phyloP scores from a whole-genome alignment of 2,329 filamentous ascomycete genomes.

The Cercospora sp. region DNA sequence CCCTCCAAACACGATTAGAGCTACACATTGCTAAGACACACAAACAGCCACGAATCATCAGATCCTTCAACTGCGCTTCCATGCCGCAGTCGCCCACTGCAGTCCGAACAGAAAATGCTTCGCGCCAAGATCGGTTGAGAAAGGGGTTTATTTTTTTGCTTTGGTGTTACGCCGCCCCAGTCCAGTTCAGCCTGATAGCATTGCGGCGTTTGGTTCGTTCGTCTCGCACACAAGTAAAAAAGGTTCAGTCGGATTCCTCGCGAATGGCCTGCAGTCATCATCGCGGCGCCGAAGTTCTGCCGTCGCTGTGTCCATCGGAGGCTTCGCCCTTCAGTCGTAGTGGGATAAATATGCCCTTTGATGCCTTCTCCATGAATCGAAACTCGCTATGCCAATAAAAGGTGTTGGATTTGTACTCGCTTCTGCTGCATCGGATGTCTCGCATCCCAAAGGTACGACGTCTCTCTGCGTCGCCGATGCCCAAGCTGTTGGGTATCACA shows the following conservation, averaged over 20 bases:
- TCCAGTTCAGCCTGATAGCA: conserved; percentile 2
- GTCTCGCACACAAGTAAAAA: neutral
- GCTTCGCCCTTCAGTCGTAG: neutral
- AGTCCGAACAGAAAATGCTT: neutral
- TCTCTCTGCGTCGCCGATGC: conserved; percentile 6
- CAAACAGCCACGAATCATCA: neutral
- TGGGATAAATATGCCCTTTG: conserved; percentile 3
- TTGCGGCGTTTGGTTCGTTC: neutral
- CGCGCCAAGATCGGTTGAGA: neutral
- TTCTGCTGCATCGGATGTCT: conserved; percentile 1
- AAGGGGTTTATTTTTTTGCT: neutral
- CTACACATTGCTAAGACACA: conserved; percentile 1
- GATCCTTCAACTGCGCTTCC: neutral
- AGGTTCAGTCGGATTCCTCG: neutral
- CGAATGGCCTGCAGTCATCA: neutral
- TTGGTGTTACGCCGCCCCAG: neutral
- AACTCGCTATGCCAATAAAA: conserved; percentile 13
- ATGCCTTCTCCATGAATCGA: conserved; percentile 7
- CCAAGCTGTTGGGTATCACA: conserved; percentile 16
- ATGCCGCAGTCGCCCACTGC: neutral
- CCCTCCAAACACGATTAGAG: neutral
- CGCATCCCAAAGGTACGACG: conserved; percentile 1
- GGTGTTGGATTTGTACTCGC: neutral
- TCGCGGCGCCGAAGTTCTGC: neutral
- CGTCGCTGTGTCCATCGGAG: conserved; percentile 5